Base-by-base conservation (phyloP, 1,284 basidiomycete species). In the Irpex sp. region DNA sequence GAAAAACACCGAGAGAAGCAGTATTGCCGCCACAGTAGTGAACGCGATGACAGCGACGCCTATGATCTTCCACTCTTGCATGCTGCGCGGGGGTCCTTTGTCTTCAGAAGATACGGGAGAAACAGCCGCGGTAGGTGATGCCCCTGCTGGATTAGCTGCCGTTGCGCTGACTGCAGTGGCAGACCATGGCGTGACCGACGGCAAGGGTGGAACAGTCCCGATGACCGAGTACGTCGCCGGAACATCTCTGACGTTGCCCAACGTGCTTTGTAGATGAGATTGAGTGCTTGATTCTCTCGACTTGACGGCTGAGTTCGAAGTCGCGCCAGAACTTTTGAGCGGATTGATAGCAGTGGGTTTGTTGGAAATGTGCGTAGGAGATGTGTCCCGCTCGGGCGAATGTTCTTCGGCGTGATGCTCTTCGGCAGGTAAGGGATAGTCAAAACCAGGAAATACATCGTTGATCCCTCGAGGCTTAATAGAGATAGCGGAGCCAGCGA, bases 21-120 rank as follows among this genome's bases (percentile, higher is more conserved):
- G 78, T 58, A 81, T 72, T 3, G 74, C 77, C 28, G 78, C 83
- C 59, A 88, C 75, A 35, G 81, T 76, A 56, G 78, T 82, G 66
- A 90, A 78, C 19, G 79, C 77, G 64, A 87, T 81, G 61, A 88
- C 78, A 5, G 80, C 79, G 62, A 90, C 81, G 23, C 86, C 86
- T 60, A 88, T 78, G 60, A 87, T 78, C 71, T 86, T 85, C 87
- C 87, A 89, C 67, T 82, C 72, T 42, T 69, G 73, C 4, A 66
- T 60, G 16, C 64, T 63, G 49, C 54, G 57, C 19, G 60, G 54
- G 16, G 57, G 58, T 19, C 65, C 56, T 54, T 61, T 39, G 49
- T 59, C 45, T 5, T 60, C 19, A 4, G 62, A 58, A 35, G 55
- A 36, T 4, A 60, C 45, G 3, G 58, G 52, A 21, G 52, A 36